Evolutionary conservation across 2,329 filamentous ascomycete species (phyloP).

Genomic region (Sordariomycetes sp.): DNA sequence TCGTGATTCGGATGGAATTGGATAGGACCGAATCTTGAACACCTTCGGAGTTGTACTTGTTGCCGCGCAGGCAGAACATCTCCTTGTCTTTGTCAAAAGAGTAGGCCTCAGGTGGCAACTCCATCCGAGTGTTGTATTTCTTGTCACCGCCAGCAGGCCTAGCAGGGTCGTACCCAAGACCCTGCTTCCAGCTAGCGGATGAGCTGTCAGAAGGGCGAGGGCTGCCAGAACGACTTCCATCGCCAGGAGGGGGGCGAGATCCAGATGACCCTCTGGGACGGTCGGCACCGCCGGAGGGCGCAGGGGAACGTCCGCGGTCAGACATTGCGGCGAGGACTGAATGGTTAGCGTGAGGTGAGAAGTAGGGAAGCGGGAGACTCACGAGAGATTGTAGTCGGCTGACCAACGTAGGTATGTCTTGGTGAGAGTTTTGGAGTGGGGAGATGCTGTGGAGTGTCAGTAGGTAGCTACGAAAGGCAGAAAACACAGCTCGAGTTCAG

Average conservation of each 20-base stretch:
- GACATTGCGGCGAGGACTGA: slow-evolving; percentile 1
- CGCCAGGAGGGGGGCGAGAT: too few species aligned
- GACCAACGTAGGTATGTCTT: too few species aligned
- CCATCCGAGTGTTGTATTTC: slow-evolving; percentile 38
- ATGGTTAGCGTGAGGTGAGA: background rate
- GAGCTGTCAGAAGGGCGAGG: background rate
- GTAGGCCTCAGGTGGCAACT: slow-evolving; percentile 51
- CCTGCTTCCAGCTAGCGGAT: background rate
- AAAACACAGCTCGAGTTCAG: too few species aligned
- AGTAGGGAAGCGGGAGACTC: background rate
- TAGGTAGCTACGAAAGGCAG: too few species aligned
- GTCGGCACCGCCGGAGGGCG: background rate
- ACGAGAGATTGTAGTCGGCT: too few species aligned
- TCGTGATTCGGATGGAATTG: slow-evolving; percentile 66
- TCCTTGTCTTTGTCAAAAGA: slow-evolving; percentile 21
- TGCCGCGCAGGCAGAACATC: slow-evolving; percentile 21
- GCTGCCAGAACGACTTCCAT: too few species aligned
- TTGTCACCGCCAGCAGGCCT: slow-evolving; percentile 8
- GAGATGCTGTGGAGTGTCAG: too few species aligned
- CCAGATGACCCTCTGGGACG: background rate
- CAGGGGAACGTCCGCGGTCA: slow-evolving; percentile 2
- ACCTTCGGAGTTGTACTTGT: slow-evolving; percentile 46
- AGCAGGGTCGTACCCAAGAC: background rate
- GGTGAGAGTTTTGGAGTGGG: too few species aligned
- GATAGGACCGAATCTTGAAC: slow-evolving; percentile 46